Conservation (phyloP, 1,139 yeast genomes). For the Pichia sp. region DNA sequence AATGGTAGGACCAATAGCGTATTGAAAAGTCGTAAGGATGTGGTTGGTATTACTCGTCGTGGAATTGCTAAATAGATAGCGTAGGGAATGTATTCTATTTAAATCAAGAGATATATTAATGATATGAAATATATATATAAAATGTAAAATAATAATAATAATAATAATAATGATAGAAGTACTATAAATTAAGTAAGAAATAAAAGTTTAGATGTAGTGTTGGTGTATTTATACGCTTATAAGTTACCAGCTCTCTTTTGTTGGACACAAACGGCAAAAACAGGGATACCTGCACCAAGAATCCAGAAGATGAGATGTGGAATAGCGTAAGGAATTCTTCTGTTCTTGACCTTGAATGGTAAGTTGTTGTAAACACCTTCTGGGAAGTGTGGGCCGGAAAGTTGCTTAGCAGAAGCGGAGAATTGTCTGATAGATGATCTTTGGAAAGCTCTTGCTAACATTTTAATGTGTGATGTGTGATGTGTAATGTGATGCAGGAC, state of each 20-base stretch:
- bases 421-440: slow-evolving; percentile 20
- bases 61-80: too few relatives aligned
- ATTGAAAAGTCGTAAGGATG: neutral
- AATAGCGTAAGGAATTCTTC: slow-evolving; percentile 81
- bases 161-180: too few relatives aligned
- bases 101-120: too few relatives aligned
- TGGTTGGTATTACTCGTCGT: too few relatives aligned
- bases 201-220: neutral
- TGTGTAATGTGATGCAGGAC: neutral
- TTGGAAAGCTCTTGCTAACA: slow-evolving; percentile 35
- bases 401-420: slow-evolving; percentile 29
- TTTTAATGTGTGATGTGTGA: slow-evolving; percentile 12
- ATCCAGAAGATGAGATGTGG: slow-evolving; percentile 74
- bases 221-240: slow-evolving; percentile 21
- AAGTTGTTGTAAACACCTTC: slow-evolving; percentile 87
- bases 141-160: neutral
- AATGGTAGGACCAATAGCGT: neutral
- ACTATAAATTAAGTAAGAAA: neutral
- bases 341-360: slow-evolving; percentile 89
- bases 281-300: slow-evolving; percentile 56
- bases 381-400: slow-evolving; percentile 48
- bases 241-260: slow-evolving; percentile 68
- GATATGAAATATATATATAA: too few relatives aligned
- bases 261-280: slow-evolving; percentile 62
- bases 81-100: too few relatives aligned